Base-by-base conservation (phyloP, 1,284 basidiomycete genomes). In the Volvariella volvacea region DNA sequence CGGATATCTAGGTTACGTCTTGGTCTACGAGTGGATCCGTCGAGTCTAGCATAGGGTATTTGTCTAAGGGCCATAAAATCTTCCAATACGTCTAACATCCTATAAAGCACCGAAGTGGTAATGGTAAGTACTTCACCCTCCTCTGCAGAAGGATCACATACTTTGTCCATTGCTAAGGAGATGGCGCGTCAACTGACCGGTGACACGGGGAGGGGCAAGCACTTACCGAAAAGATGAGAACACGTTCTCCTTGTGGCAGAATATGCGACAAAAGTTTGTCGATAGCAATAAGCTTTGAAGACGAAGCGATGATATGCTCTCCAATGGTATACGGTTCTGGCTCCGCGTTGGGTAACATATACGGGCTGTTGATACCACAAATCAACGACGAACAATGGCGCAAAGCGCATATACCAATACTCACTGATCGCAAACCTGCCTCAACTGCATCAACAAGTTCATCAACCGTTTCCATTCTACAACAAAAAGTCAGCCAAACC, bases 21-120 rank as follows among this genome's bases (percentile, higher is more conserved):
- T 6, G 78, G 68, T 4, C 80, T 70, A 4, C 57, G 53, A 3
- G 74, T 76, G 0, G 51, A 76, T 7, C 84, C 90, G 56, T 93
- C 91, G 10, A 93, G 70, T 2, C 89, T 76, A 48, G 88, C 86
- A 59, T 83, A 86, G 16, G 79, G 71, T 56, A 90, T 90, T 7
- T 67, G 67, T 4, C 91, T 75, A 15, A 89, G 66, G 2, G 68
- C 68, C 74, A 92, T 79, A 63, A 88, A 90, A 57, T 93, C 90
- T 47, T 89, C 88, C 22, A 93, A 67, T 47, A 90, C 73, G 57
- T 93, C 88, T 14, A 93, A 73, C 74, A 93, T 84, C 41, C 88
- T 82, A 20, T 17, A n/a, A n/a, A n/a, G n/a, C 15, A 41, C 1
- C 22, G 21, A 37, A 37, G 42, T 68, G 25, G 12, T 28, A 28